These are phyloP conservation scores for Daldinia bambusicola DNA, from an alignment of 495 filamentous ascomycete species.

Conservation along the genomic window DNA sequence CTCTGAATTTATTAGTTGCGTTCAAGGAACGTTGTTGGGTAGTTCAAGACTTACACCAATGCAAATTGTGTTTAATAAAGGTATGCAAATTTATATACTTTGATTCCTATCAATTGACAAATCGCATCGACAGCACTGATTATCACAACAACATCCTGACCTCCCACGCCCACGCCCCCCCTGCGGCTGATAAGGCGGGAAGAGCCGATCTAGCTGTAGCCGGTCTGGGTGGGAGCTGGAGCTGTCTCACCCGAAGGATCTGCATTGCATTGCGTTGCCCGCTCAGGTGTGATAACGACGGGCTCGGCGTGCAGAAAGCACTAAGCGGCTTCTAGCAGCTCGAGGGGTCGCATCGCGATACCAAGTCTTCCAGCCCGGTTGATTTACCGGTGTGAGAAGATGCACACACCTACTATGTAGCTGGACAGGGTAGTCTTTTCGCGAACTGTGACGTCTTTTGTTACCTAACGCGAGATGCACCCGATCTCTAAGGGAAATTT, in stretches of 20 bases:
- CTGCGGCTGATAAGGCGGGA: conserved; percentile 4
- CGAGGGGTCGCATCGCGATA: conserved; percentile 7
- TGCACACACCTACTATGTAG: too few species aligned
- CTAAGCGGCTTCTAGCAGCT: conserved; percentile 33
- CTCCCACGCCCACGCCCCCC: background rate
- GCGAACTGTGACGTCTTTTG: background rate
- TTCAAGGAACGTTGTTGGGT: too few species aligned
- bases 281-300: conserved; percentile 2
- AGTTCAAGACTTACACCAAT: too few species aligned
- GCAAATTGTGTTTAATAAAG: too few species aligned
- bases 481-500: background rate
- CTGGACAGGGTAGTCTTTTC: background rate
- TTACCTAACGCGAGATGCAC: background rate
- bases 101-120: conserved; percentile 2
- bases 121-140: background rate
- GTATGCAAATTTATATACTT: too few species aligned
- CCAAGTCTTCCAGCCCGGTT: background rate
- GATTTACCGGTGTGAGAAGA: background rate
- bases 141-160: background rate
- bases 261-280: conserved; percentile 13
- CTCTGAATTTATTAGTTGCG: too few species aligned
- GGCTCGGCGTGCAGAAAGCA: conserved; percentile 8
- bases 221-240: background rate
- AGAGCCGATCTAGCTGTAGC: background rate
- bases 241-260: conserved; percentile 13